Percentiles rank a stretch among this genome's conserved stretches.
Conservation (phyloP, 768 basidiomycete genomes). For the Piloderma croceum region DNA sequence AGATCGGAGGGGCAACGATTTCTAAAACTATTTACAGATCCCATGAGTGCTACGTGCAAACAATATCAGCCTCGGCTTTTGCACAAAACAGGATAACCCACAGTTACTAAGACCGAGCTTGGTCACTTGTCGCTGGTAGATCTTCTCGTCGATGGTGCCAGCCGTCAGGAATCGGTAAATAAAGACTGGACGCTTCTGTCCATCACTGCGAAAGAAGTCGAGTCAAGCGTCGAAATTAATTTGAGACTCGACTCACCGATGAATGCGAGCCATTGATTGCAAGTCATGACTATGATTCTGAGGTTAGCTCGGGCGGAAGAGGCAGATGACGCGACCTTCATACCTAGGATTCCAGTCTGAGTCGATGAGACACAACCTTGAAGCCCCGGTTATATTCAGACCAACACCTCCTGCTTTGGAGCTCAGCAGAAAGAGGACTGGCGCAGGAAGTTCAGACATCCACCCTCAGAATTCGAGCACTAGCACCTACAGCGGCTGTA, state of each 20-base stretch:
- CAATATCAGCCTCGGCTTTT: slow-evolving; percentile 3
- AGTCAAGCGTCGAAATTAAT: slow-evolving; percentile 8
- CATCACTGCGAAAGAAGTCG: slow-evolving; percentile 55
- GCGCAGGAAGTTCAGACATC: background rate
- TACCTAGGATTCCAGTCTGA: slow-evolving; percentile 94
- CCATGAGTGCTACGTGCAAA: slow-evolving; percentile 59
- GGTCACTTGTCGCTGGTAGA: slow-evolving; percentile 90
- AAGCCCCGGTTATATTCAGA: slow-evolving; percentile 88
- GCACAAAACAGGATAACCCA: slow-evolving; percentile 35
- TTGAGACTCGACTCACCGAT: slow-evolving; percentile 51
- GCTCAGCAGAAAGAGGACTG: slow-evolving; percentile 88
- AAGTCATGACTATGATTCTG: slow-evolving; percentile 63
- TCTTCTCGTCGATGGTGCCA: slow-evolving; percentile 93
- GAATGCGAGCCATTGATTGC: slow-evolving; percentile 96
- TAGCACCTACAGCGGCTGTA: slow-evolving; percentile 59
- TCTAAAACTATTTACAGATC: slow-evolving; percentile 42
- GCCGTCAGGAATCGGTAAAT: slow-evolving; percentile 85
- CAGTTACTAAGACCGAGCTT: slow-evolving; percentile 88
- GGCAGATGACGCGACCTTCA: slow-evolving; percentile 1
- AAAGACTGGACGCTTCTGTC: slow-evolving; percentile 86
- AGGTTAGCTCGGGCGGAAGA: background rate
- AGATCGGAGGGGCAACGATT: background rate
- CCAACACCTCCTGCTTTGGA: slow-evolving; percentile 96
- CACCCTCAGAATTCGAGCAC: slow-evolving; percentile 3
- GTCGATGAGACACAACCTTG: slow-evolving; percentile 80